Percentiles rank a stretch among this genome's conserved stretches.
phyloP scores from a whole-genome alignment of 331 rosid genomes.

The Erythrophleum ivorense region DNA sequence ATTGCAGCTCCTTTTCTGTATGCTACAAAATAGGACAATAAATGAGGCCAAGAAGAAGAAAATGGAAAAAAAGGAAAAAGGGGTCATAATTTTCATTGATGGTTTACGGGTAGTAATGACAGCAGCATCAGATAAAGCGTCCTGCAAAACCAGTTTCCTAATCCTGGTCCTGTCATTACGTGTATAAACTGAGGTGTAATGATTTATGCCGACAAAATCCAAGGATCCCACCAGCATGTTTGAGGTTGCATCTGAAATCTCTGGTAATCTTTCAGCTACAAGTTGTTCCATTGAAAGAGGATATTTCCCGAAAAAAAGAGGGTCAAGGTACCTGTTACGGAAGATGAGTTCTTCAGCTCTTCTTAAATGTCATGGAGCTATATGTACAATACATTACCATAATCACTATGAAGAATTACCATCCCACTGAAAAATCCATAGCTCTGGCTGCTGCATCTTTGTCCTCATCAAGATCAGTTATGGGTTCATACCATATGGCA shows the following conservation, averaged over 20 bases:
- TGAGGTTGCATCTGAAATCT: conserved; percentile 57
- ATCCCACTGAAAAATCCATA: conserved; percentile 81
- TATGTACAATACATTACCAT: neutral
- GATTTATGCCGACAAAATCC: conserved; percentile 87
- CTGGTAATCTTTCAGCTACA: conserved; percentile 76
- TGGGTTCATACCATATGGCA: conserved; percentile 86
- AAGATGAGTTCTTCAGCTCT: neutral
- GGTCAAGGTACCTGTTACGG: conserved; percentile 82
- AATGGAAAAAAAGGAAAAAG: neutral
- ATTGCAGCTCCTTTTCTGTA: conserved; percentile 67
- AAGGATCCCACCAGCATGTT: conserved; percentile 65
- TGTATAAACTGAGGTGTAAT: conserved; percentile 81
- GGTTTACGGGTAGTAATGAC: conserved; percentile 79
- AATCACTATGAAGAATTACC: conserved; percentile 55
- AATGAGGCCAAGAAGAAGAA: conserved; percentile 25
- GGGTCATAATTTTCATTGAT: conserved; percentile 5
- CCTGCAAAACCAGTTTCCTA: conserved; percentile 69
- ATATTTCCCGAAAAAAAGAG: conserved; percentile 75
- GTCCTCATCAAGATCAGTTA: conserved; percentile 78
- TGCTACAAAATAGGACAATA: conserved; percentile 53
- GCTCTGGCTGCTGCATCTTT: conserved; percentile 84
- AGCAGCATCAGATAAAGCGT: conserved; percentile 79
- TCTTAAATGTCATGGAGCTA: neutral
- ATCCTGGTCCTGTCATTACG: conserved; percentile 74
- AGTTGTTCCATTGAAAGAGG: conserved; percentile 77